phyloP scores from a whole-genome alignment of 2,329 filamentous ascomycete species.

The Amesomyces nigricolor region DNA sequence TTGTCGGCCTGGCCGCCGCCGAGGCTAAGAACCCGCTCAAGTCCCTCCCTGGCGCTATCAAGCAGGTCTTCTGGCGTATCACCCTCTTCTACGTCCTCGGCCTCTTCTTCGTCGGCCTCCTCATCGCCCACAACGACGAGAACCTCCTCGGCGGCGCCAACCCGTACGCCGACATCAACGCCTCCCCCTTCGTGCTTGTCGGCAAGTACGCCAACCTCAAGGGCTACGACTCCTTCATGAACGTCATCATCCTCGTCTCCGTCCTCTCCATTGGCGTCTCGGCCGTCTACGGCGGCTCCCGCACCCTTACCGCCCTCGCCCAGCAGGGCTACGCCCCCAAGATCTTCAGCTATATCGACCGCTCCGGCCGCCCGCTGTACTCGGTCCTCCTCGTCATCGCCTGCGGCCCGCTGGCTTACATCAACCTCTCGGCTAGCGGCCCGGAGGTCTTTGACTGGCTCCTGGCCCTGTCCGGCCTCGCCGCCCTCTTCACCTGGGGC shows the following conservation, averaged over 20 bases:
- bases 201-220: constrained; percentile 42
- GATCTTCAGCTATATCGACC: constrained; percentile 49
- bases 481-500: constrained; percentile 60
- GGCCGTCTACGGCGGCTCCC: constrained; percentile 49
- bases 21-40: constrained; percentile 63
- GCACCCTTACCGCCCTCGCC: constrained; percentile 50
- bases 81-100: constrained; percentile 47
- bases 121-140: constrained; percentile 39
- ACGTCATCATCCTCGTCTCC: constrained; percentile 48
- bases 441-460: constrained; percentile 58
- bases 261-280: constrained; percentile 52
- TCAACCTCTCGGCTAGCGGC: constrained; percentile 43
- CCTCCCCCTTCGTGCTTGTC: constrained; percentile 48
- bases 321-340: constrained; percentile 52
- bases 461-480: constrained; percentile 56
- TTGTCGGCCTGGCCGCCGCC: constrained; percentile 64
- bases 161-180: constrained; percentile 39
- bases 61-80: constrained; percentile 60
- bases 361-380: constrained; percentile 45
- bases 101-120: constrained; percentile 44
- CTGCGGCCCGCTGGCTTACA: constrained; percentile 44
- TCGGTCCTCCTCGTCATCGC: constrained; percentile 42
- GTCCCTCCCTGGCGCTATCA: constrained; percentile 70
- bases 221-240: constrained; percentile 48
- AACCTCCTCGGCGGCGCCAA: constrained; percentile 40